Evolutionary conservation across 2,329 filamentous ascomycete genomes (phyloP).

Genomic region (Plenodomus biglobosus): DNA sequence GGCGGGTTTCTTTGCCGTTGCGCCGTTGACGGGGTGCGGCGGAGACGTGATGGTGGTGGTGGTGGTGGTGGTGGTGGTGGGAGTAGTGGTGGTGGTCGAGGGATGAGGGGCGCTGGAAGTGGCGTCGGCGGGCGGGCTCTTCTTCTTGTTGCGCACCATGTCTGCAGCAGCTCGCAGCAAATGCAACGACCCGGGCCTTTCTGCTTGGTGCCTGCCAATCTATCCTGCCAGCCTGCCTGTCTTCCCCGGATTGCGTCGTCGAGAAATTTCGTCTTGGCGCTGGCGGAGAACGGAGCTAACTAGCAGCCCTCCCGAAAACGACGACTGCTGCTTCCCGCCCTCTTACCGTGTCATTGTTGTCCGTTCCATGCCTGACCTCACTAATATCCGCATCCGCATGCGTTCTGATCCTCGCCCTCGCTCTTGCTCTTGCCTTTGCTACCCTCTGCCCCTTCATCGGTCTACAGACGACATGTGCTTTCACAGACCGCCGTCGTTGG

Average conservation of each 20-base stretch:
- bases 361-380: no score
- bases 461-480: no score
- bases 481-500: no score
- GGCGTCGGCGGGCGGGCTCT: conserved; percentile 20
- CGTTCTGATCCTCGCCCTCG: no score
- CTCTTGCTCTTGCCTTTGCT: neutral
- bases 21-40: conserved; percentile 6
- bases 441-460: no score
- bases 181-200: neutral
- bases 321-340: neutral
- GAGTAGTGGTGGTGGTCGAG: no score
- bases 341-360: no score
- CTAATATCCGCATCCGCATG: no score
- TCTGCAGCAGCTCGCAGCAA: neutral
- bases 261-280: conserved; percentile 24
- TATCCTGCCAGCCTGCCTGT: no score
- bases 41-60: conserved; percentile 11
- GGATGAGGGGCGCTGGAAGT: conserved; percentile 13
- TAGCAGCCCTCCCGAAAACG: neutral
- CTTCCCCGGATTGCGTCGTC: conserved; percentile 7
- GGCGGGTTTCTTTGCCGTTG: conserved; percentile 9
- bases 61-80: no score
- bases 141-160: conserved; percentile 44
- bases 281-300: conserved; percentile 12
- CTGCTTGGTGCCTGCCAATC: conserved; percentile 9